These are phyloP conservation scores for Candida succiphila DNA, from an alignment of 805 yeast species.

Conservation along the genomic window DNA sequence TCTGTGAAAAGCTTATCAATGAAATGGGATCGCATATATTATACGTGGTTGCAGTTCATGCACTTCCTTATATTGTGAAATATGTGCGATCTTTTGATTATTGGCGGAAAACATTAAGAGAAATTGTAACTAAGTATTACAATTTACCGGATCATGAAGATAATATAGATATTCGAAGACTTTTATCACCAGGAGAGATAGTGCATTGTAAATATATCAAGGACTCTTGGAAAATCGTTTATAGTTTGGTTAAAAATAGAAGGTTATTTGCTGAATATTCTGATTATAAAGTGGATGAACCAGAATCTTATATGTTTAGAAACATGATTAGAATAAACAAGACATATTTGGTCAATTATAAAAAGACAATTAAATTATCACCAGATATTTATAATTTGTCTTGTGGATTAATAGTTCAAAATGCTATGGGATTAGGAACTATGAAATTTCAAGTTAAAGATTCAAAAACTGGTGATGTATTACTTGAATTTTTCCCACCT, in stretches of 20 bases:
- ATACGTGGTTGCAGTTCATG: conserved; percentile 12
- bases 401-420: conserved; percentile 41
- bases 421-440: conserved; percentile 48
- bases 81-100: conserved; percentile 25
- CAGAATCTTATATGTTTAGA: conserved; percentile 30
- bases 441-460: conserved; percentile 39
- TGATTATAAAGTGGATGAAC: conserved; percentile 34
- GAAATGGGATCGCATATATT: conserved; percentile 18
- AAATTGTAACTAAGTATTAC: conserved; percentile 14
- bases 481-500: conserved; percentile 43
- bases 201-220: conserved; percentile 24
- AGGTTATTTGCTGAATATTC: conserved; percentile 39
- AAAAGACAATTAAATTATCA: conserved; percentile 33
- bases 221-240: conserved; percentile 49
- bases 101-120: conserved; percentile 20
- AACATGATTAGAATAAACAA: conserved; percentile 38
- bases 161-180: conserved; percentile 6
- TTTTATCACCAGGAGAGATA: conserved; percentile 10
- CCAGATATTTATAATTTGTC: conserved; percentile 42
- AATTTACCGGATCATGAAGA: conserved; percentile 12
- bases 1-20: conserved; percentile 25
- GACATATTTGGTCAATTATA: conserved; percentile 37
- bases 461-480: conserved; percentile 16
- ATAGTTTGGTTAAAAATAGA: conserved; percentile 39
- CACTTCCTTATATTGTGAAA: conserved; percentile 15